Evolutionary conservation across 306 rosid species (phyloP).

Genomic region (Quercus ilex): DNA sequence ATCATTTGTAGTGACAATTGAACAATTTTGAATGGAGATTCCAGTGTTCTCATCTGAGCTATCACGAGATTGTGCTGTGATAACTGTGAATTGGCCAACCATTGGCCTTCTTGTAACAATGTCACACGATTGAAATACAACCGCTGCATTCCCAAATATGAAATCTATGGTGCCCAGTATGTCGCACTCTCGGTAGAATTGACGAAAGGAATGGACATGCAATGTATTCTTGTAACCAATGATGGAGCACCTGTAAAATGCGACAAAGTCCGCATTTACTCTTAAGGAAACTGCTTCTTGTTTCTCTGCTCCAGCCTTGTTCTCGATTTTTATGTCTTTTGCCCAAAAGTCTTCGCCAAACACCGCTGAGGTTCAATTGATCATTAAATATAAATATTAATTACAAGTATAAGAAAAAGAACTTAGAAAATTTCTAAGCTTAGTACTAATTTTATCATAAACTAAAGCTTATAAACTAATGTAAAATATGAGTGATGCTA

Average conservation of each 20-base stretch:
- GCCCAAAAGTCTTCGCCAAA: constrained; percentile 80
- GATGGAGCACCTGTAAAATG: constrained; percentile 44
- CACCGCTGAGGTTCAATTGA: constrained; percentile 37
- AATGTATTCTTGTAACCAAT: constrained; percentile 66
- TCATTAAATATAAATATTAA: too few species aligned
- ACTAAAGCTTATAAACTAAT: too few species aligned
- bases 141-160: constrained; percentile 82
- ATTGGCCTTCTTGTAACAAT: constrained; percentile 54
- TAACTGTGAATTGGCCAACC: constrained; percentile 51
- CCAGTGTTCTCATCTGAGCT: constrained; percentile 62
- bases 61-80: constrained; percentile 74
- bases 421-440: background rate
- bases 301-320: constrained; percentile 68
- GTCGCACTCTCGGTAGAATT: constrained; percentile 78
- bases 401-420: too few species aligned
- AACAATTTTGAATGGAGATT: constrained; percentile 69
- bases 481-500: too few species aligned
- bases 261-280: constrained; percentile 39
- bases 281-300: constrained; percentile 74
- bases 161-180: constrained; percentile 72
- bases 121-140: constrained; percentile 51
- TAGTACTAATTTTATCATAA: background rate
- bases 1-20: constrained; percentile 47
- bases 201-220: constrained; percentile 73
- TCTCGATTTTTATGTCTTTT: constrained; percentile 56